These are phyloP conservation scores for Piedraia hortae DNA, from an alignment of 2,329 filamentous ascomycete genomes.

Conservation along the genomic window DNA sequence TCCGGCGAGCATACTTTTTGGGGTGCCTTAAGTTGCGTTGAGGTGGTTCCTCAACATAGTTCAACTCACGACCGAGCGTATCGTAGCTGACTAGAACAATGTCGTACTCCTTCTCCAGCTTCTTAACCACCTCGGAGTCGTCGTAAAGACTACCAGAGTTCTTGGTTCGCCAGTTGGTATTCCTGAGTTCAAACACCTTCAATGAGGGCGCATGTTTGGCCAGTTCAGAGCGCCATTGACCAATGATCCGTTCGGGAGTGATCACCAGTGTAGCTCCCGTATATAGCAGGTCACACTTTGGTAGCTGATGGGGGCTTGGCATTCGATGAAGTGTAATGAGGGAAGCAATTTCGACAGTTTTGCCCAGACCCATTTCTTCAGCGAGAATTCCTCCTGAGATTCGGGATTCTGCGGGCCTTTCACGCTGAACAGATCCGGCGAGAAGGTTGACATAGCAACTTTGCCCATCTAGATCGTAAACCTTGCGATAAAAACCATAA, in stretches of 20 bases:
- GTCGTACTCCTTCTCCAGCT: conserved; percentile 22
- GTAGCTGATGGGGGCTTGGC: conserved; percentile 9
- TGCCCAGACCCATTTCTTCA: conserved; percentile 64
- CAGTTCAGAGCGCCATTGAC: conserved; percentile 37
- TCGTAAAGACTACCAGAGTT: too few species aligned
- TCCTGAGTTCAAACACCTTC: conserved; percentile 24
- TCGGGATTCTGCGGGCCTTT: conserved; percentile 14
- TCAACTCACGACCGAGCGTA: conserved; percentile 52
- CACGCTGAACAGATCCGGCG: conserved; percentile 24
- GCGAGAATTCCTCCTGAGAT: conserved; percentile 37
- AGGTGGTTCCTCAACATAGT: conserved; percentile 45
- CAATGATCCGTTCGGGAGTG: conserved; percentile 30
- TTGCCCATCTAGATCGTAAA: conserved; percentile 20
- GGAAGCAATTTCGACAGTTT: conserved; percentile 49
- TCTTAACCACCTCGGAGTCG: conserved; percentile 17
- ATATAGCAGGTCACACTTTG: conserved; percentile 1
- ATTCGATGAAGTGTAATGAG: conserved; percentile 37
- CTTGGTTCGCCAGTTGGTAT: too few species aligned
- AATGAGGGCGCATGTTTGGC: conserved; percentile 27
- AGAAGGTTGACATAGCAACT: conserved; percentile 32
- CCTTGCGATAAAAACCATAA: conserved; percentile 4
- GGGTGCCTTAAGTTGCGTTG: conserved; percentile 35
- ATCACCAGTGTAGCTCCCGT: conserved; percentile 34
- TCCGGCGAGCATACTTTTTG: conserved; percentile 25
- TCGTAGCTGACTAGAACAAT: conserved; percentile 36